Evolutionary conservation across 176 grass and related monocot species (phyloP).

Genomic region (Secale cereale): DNA sequence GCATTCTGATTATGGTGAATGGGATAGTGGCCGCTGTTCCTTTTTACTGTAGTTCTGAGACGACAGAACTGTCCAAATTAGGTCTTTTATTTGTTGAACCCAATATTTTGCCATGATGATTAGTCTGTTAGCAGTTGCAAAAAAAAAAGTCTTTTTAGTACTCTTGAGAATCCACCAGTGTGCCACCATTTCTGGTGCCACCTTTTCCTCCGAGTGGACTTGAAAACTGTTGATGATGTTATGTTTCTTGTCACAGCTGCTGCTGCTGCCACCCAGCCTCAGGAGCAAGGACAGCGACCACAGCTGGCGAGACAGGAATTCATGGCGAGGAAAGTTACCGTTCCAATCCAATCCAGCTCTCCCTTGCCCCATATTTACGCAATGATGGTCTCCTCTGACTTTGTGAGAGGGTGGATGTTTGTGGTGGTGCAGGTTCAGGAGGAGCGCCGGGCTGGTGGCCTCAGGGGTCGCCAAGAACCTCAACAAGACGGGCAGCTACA

Average conservation of each 20-base stretch:
- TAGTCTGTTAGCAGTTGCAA: neutral
- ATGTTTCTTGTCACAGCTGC: constrained; percentile 19
- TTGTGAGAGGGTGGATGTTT: neutral
- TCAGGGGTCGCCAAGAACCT: constrained; percentile 79
- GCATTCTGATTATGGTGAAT: neutral
- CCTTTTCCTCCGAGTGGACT: neutral
- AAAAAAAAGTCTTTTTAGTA: no score
- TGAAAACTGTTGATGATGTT: neutral
- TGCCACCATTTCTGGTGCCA: neutral
- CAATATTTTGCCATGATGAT: constrained; percentile 9
- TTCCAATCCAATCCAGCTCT: constrained; percentile 15
- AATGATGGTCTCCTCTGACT: constrained; percentile 25
- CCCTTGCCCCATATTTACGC: neutral
- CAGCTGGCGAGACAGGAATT: constrained; percentile 50
- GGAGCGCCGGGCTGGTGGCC: constrained; percentile 76
- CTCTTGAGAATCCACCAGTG: neutral
- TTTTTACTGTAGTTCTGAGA: neutral
- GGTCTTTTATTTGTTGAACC: neutral
- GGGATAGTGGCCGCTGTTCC: neutral
- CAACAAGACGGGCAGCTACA: constrained; percentile 50
- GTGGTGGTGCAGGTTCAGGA: constrained; percentile 62
- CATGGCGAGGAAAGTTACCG: constrained; percentile 45
- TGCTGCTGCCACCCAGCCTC: neutral
- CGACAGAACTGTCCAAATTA: neutral
- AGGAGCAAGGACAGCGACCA: constrained; percentile 32